phyloP scores from a whole-genome alignment of 805 yeast genomes.

The Sugiyamaella lignohabitans region DNA sequence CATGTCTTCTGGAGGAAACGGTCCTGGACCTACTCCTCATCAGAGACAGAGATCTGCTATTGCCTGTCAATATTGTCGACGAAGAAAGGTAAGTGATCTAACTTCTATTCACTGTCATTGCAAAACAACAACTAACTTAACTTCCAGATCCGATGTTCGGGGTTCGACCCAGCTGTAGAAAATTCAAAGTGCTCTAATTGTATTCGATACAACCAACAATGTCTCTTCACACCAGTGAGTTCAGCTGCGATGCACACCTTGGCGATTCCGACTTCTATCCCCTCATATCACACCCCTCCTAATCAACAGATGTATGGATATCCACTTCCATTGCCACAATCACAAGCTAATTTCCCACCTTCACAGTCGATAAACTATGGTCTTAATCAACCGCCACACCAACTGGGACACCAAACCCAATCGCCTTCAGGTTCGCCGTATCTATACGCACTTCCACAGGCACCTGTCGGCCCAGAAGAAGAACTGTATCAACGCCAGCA shows the following conservation, averaged over 20 bases:
- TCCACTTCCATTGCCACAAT: not conserved
- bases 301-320: not conserved
- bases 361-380: too few relatives aligned
- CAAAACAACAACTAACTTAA: not conserved
- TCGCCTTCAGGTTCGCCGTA: not conserved
- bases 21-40: not conserved
- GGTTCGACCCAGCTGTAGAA: conserved; percentile 25
- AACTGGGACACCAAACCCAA: not conserved
- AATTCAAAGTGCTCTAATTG: conserved; percentile 29
- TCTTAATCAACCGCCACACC: not conserved
- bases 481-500: too few relatives aligned
- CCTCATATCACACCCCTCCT: not conserved
- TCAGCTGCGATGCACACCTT: conserved; percentile 20
- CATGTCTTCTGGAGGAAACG: conserved; percentile 12
- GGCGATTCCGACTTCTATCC: conserved; percentile 10
- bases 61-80: conserved; percentile 30
- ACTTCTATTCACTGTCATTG: not conserved
- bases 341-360: not conserved
- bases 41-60: conserved; percentile 28
- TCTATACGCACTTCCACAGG: too few relatives aligned
- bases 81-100: conserved; percentile 24
- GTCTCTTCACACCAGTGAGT: conserved; percentile 29
- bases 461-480: too few relatives aligned
- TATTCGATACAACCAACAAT: conserved; percentile 27
- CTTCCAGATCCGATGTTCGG: conserved; percentile 28